A percentile compares a stretch with the other conserved stretches of the same genome.
Evolutionary conservation across 208 protist genomes (phyloP).

Genomic region (Acanthamoeba sp.): DNA sequence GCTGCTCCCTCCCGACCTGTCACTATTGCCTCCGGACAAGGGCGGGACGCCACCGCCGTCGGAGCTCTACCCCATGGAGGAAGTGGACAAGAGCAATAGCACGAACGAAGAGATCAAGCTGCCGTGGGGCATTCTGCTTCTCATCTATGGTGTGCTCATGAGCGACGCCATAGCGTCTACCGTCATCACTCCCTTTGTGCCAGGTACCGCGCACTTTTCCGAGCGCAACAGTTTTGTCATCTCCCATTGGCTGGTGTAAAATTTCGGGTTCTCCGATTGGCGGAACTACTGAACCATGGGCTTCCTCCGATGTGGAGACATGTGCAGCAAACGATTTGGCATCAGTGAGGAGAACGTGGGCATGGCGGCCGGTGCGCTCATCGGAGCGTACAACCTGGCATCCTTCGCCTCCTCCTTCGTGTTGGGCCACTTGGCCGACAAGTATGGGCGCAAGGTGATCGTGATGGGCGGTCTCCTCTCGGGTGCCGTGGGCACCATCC

Average conservation of each 20-base stretch:
- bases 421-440: conserved; percentile 3
- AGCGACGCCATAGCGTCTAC: background rate
- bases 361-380: background rate
- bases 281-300: background rate
- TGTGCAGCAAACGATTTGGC: background rate
- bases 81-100: background rate
- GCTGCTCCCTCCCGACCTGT: background rate
- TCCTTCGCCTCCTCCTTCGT: background rate
- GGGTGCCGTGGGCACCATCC: background rate
- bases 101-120: background rate
- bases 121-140: background rate
- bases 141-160: background rate
- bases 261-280: too few species aligned
- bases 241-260: background rate
- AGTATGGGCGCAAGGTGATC: conserved; percentile 29
- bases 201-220: background rate
- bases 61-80: too few species aligned
- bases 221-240: too few species aligned
- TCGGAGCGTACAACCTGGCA: background rate
- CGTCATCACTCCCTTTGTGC: background rate
- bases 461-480: background rate
- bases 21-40: too few species aligned
- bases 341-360: background rate
- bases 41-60: background rate
- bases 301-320: background rate